A percentile compares a stretch with the other conserved stretches of the same genome.
Evolutionary conservation across 768 basidiomycete species (phyloP).

Genomic region (Hysterangium stoloniferum): DNA sequence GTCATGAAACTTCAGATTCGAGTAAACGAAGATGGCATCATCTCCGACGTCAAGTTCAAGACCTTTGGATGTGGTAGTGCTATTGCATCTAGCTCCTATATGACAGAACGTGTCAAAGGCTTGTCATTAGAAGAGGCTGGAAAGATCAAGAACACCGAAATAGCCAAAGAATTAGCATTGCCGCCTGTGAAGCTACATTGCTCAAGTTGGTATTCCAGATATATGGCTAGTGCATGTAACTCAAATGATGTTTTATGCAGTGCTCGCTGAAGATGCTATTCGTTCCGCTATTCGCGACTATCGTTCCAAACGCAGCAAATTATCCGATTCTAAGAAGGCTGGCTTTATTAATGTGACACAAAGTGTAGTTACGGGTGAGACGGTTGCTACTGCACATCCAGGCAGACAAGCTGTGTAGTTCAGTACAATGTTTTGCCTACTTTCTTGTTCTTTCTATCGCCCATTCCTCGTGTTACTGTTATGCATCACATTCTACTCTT

Average conservation of each 20-base stretch:
- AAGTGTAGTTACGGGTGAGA: constrained; percentile 43
- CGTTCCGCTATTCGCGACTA: constrained; percentile 97
- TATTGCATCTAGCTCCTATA: constrained; percentile 95
- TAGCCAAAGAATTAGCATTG: constrained; percentile 91
- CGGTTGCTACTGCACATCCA: constrained; percentile 44
- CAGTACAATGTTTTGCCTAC: neutral
- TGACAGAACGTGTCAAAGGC: constrained; percentile 98
- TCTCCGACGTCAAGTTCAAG: constrained; percentile 99
- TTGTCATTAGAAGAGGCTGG: constrained; percentile 90
- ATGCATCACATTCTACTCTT: constrained; percentile 2
- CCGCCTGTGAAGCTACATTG: constrained; percentile 96
- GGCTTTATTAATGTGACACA: constrained; percentile 68
- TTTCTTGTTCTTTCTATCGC: neutral
- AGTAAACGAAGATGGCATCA: constrained; percentile 90
- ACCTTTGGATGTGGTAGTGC: constrained; percentile 98
- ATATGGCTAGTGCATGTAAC: too few relatives aligned
- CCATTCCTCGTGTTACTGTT: neutral
- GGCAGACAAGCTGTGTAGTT: constrained; percentile 21
- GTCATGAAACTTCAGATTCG: constrained; percentile 99
- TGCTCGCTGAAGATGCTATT: constrained; percentile 98
- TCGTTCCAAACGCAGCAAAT: constrained; percentile 65
- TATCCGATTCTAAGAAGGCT: constrained; percentile 44
- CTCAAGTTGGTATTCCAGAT: constrained; percentile 54
- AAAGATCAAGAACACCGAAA: constrained; percentile 97
- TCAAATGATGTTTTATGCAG: constrained; percentile 41